These are phyloP conservation scores for Aureobasidium namibiae DNA, from an alignment of 2,329 filamentous ascomycete genomes.

Conservation along the genomic window DNA sequence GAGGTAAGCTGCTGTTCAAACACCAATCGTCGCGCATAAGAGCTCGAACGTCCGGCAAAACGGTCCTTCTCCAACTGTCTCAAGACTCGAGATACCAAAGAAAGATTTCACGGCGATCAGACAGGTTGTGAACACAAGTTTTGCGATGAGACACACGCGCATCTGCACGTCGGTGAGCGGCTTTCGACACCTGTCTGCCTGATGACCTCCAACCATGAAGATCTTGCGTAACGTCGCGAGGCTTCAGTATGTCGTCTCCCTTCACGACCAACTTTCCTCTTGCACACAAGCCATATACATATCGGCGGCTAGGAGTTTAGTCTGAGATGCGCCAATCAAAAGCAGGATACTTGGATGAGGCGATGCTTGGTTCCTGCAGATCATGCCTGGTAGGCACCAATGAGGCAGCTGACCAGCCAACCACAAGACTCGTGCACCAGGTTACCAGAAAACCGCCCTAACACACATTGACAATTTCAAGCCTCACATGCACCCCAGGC, in stretches of 20 bases:
- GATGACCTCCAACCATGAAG: not conserved
- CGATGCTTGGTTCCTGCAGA: slow-evolving; percentile 9
- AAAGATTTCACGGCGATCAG: too few relatives aligned
- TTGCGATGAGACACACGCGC: not conserved
- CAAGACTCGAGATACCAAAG: too few relatives aligned
- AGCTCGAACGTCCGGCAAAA: not conserved
- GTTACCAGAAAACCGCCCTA: not conserved
- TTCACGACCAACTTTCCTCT: not conserved
- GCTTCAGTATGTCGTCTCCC: not conserved
- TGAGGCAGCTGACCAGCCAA: slow-evolving; percentile 10
- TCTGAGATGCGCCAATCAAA: not conserved
- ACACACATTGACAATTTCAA: not conserved
- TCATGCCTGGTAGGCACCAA: slow-evolving; percentile 8
- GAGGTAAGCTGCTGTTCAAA: not conserved
- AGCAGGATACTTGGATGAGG: not conserved
- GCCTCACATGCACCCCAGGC: slow-evolving; percentile 7
- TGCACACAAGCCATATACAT: not conserved
- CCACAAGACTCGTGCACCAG: slow-evolving; percentile 8
- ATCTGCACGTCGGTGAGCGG: not conserved
- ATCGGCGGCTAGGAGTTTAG: not conserved
- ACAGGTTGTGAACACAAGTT: not conserved
- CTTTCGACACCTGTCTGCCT: not conserved
- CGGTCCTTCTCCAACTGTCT: not conserved
- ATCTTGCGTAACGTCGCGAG: slow-evolving; percentile 1
- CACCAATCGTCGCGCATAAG: not conserved